Evolutionary conservation across 2,329 filamentous ascomycete species (phyloP), one percentile per base, ranked within the genome.

Genomic region (Nemania diffusa): DNA sequence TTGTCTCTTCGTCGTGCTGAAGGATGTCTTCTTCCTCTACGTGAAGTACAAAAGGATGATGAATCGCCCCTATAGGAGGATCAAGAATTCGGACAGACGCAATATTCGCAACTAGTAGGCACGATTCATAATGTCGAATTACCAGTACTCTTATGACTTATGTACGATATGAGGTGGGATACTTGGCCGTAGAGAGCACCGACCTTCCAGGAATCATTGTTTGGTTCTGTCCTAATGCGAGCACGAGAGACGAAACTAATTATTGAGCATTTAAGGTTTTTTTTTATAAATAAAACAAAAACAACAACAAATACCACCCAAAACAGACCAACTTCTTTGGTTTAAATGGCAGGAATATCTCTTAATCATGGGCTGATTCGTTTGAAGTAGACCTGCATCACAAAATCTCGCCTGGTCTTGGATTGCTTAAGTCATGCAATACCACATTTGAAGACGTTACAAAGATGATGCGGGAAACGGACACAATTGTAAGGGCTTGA

Each of bases 1-100:
- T 0, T 96, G 93, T 76, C 81, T 97, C 22, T 97, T 95, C 74
- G 90, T 98, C 17, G 90, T 97, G 9, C 79, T 97, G 59, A 96
- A 95, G 78, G 89, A 92, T 73, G 83, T 82, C 2, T 80, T 90
- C 57, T 81, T 82, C 64, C 78, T 92, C 26, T 91, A 90, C 74
- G 84, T 85, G 71, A 91, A 91, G 79, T 89, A 89, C 77, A 83
- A 87, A 68, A 84, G 84, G 68, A 88, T 87, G 13, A 83, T 86
- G 72, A 84, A 87, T 37, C 84, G 86, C 73, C 81, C 82, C 6
- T 83, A 84, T 51, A 83, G 88, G 61, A 82, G 81, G 67, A 83
- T 91, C 42, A 82, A 83, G 77, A 88, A 87, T 63, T 72, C 71
- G 20, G 71, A 75, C 11, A 71, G 66, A 42, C 67, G 73, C 11